phyloP scores from a whole-genome alignment of 2,329 filamentous ascomycete genomes.

The Aspergillus bombycis region DNA sequence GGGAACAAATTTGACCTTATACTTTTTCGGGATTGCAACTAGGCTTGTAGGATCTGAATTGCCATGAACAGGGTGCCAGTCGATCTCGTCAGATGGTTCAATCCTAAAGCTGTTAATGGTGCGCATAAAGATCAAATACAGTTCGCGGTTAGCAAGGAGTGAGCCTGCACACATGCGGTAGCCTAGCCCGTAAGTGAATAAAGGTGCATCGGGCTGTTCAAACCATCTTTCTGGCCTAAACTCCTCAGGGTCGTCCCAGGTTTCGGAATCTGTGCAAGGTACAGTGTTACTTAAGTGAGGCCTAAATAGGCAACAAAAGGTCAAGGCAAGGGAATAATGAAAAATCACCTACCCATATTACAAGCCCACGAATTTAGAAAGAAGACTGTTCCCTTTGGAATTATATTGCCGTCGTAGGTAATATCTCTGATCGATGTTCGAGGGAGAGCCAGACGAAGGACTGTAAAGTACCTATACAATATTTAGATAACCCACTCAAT shows the following conservation, averaged over 20 bases:
- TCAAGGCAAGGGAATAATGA: not conserved
- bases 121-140: slow-evolving; percentile 67
- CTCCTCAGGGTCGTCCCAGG: slow-evolving; percentile 62
- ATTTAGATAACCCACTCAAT: slow-evolving; percentile 10
- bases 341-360: slow-evolving; percentile 61
- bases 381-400: slow-evolving; percentile 65
- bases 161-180: slow-evolving; percentile 71
- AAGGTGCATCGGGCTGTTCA: slow-evolving; percentile 64
- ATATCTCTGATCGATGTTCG: slow-evolving; percentile 64
- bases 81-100: slow-evolving; percentile 56
- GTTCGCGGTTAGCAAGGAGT: slow-evolving; percentile 64
- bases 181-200: slow-evolving; percentile 68
- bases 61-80: slow-evolving; percentile 62
- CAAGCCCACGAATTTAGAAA: slow-evolving; percentile 71
- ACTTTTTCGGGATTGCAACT: slow-evolving; percentile 63
- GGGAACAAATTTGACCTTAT: slow-evolving; percentile 62
- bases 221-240: slow-evolving; percentile 67
- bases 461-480: slow-evolving; percentile 58
- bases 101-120: slow-evolving; percentile 65
- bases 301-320: not conserved
- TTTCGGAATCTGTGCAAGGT: slow-evolving; percentile 49
- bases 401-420: slow-evolving; percentile 58
- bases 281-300: not conserved
- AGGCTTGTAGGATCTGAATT: slow-evolving; percentile 65
- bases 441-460: slow-evolving; percentile 65